phyloP scores from a whole-genome alignment of 768 basidiomycete genomes.

The Mycena leptocephala region DNA sequence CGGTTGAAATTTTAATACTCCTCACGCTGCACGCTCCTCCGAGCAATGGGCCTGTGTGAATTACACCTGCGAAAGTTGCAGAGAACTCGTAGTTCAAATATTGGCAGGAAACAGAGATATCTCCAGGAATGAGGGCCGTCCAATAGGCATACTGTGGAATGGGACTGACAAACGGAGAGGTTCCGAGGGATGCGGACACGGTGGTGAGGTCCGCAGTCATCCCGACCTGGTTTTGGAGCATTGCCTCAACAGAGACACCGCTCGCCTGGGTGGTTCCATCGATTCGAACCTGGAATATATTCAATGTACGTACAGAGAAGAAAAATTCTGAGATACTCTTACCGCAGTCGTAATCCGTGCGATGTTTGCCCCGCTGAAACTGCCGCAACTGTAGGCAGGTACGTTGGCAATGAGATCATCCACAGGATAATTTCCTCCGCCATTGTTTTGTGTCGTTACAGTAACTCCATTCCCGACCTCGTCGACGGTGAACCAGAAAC shows the following conservation, averaged over 20 bases:
- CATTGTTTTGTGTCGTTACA: constrained; percentile 26
- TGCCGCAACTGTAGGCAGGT: constrained; percentile 14
- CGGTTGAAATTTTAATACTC: not conserved
- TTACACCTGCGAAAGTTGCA: not conserved
- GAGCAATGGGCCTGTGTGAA: constrained; percentile 26
- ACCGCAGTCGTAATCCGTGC: constrained; percentile 26
- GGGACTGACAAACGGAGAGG: constrained; percentile 21
- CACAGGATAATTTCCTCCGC: constrained; percentile 26
- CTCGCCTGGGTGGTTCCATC: constrained; percentile 21
- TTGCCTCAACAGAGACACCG: constrained; percentile 21
- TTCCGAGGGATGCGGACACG: constrained; percentile 18
- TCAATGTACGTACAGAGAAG: not conserved
- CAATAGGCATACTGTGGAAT: constrained; percentile 21
- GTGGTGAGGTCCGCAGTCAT: constrained; percentile 27
- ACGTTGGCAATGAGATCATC: constrained; percentile 23
- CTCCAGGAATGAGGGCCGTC: constrained; percentile 23
- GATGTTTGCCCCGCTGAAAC: constrained; percentile 15
- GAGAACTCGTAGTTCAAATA: constrained; percentile 27
- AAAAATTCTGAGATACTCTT: not conserved
- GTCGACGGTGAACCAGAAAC: constrained; percentile 32
- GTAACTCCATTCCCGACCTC: constrained; percentile 21
- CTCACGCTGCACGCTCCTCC: constrained; percentile 3
- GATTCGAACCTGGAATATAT: constrained; percentile 6
- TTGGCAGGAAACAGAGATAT: constrained; percentile 8
- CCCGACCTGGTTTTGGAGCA: constrained; percentile 14